Conservation (phyloP, 331 rosid species). For the Pyracantha coccinea region DNA sequence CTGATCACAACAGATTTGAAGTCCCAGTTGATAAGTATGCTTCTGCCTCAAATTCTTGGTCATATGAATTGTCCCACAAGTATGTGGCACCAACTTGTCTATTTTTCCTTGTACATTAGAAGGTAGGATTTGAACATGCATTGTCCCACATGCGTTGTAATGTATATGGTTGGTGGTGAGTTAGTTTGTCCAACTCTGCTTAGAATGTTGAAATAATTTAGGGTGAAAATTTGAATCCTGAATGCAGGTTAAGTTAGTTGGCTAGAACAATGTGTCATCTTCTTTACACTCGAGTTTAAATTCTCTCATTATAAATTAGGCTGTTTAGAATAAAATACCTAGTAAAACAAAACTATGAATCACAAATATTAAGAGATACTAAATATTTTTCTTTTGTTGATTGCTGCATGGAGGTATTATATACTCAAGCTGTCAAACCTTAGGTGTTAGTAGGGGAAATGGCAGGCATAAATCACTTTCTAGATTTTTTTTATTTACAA, state of each 20-base stretch:
- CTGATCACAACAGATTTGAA: conserved; percentile 16
- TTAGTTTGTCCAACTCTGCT: neutral
- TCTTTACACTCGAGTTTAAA: too few species aligned
- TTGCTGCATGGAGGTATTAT: too few species aligned
- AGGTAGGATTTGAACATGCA: neutral
- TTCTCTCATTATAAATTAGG: too few species aligned
- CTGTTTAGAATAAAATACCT: too few species aligned
- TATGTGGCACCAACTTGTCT: neutral
- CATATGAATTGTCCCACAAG: neutral
- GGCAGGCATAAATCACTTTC: too few species aligned
- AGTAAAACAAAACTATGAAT: too few species aligned
- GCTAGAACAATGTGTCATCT: too few species aligned
- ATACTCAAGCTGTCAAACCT: too few species aligned
- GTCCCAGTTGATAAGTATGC: neutral
- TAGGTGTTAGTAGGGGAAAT: too few species aligned
- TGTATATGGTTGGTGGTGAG: neutral
- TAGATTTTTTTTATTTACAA: too few species aligned
- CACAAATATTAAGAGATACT: too few species aligned
- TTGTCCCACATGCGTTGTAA: neutral
- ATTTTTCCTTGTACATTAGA: neutral
- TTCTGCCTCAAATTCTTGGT: neutral
- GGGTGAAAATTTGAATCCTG: neutral
- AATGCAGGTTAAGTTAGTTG: neutral
- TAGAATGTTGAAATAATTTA: neutral
- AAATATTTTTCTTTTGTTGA: too few species aligned